phyloP scores from a whole-genome alignment of 441 rosid genomes.

The Eruca vesicaria region DNA sequence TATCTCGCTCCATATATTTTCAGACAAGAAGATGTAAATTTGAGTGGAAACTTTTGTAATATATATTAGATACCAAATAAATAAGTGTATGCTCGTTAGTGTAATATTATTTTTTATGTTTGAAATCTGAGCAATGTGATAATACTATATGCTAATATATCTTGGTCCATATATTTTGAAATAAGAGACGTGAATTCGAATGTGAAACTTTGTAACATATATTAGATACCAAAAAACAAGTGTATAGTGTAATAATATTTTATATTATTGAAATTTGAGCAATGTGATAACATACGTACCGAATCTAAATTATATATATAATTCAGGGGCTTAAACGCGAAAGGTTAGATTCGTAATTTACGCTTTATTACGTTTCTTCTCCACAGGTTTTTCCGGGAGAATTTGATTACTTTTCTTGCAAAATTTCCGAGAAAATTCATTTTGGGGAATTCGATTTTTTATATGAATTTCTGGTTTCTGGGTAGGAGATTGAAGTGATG shows the following conservation, averaged over 20 bases:
- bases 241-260: neutral
- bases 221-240: conserved; percentile 17
- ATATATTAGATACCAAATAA: conserved; percentile 12
- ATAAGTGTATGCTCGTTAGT: neutral
- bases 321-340: conserved; percentile 2
- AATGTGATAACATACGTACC: conserved; percentile 3
- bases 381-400: conserved; percentile 32
- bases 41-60: conserved; percentile 28
- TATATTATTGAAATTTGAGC: neutral
- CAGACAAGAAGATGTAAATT: conserved; percentile 20
- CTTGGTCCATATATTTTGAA: conserved; percentile 2
- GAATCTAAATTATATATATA: neutral
- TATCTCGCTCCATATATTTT: conserved; percentile 8
- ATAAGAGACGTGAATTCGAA: conserved; percentile 21
- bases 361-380: neutral
- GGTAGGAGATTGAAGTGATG: conserved; percentile 37
- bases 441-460: conserved; percentile 3
- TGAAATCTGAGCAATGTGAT: neutral
- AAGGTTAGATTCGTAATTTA: neutral
- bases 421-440: conserved; percentile 10
- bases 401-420: conserved; percentile 9
- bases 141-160: too few relatives aligned
- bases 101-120: neutral
- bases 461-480: conserved; percentile 27
- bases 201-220: conserved; percentile 26